Evolutionary conservation across 2,329 filamentous ascomycete genomes (phyloP).

Genomic region (Coniella lustricola): DNA sequence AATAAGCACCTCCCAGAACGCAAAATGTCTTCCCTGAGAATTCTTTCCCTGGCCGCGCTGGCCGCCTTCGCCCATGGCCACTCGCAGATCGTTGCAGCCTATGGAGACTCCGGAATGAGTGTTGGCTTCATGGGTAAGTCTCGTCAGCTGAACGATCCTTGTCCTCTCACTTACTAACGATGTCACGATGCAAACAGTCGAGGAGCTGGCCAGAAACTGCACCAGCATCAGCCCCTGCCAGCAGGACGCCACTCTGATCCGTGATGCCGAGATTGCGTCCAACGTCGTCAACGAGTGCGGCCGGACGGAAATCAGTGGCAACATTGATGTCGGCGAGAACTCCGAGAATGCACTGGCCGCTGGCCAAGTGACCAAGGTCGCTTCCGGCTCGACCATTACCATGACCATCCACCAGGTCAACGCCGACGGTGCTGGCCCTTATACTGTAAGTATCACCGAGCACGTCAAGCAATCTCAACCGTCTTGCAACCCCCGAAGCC

Average conservation of each 20-base stretch:
- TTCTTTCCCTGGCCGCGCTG: slow-evolving; percentile 29
- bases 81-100: slow-evolving; percentile 39
- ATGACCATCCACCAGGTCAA: slow-evolving; percentile 44
- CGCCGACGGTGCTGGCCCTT: slow-evolving; percentile 43
- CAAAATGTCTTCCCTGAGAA: slow-evolving; percentile 31
- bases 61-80: slow-evolving; percentile 34
- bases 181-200: slow-evolving; percentile 29
- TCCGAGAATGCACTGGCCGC: slow-evolving; percentile 42
- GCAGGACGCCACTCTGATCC: slow-evolving; percentile 57
- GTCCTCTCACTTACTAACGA: neutral
- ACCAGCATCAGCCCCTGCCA: slow-evolving; percentile 59
- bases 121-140: slow-evolving; percentile 41
- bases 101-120: slow-evolving; percentile 36
- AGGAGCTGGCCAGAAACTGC: slow-evolving; percentile 54
- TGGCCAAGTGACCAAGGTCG: slow-evolving; percentile 39
- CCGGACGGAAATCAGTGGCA: slow-evolving; percentile 50
- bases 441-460: slow-evolving; percentile 19
- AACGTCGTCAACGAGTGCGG: slow-evolving; percentile 55
- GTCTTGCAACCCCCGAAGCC: too few species aligned
- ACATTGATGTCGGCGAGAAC: slow-evolving; percentile 50
- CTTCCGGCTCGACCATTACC: slow-evolving; percentile 33
- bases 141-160: too few species aligned
- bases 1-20: slow-evolving; percentile 22
- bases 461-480: fast-evolving
- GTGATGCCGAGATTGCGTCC: slow-evolving; percentile 44